Evolutionary conservation across 352 stramenopile species (phyloP), one percentile per base, ranked within the genome.

Genomic region (Globisporangium lucens): DNA sequence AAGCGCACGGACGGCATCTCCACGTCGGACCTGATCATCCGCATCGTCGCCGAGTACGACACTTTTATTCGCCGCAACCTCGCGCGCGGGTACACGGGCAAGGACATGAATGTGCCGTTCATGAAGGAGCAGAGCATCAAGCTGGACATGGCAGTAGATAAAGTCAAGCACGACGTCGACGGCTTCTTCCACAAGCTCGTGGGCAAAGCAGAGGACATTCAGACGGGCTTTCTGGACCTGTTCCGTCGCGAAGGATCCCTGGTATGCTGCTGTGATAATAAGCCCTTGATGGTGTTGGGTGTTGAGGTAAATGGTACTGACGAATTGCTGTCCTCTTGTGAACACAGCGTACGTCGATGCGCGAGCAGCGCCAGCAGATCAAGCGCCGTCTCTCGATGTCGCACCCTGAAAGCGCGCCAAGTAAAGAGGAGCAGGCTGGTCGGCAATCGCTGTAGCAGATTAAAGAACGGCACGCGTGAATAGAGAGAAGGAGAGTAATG

Each of bases 91-190:
- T 96, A 97, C 77, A 85, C 89, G 33, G 91, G 89, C 70, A 97
- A 97, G 73, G 91, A 97, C 56, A 97, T 97, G 89, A 97, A 97
- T 63, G 89, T 97, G 53, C 84, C 86, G 53, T 91, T 90, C 70
- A 87, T 97, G 57, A 93, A 94, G 65, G 89, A 96, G 69, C 87
- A 94, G 68, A 89, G 69, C 58, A 94, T 96, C 74, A 93, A 96
- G n/a, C n/a, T n/a, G n/a, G n/a, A n/a, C n/a, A n/a, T n/a, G n/a
- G 76, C 86, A 13, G 74, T 93, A 56, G 87, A 96, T 73, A 91
- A 94, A 66, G 78, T 90, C 57, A 89, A 89, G 72, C 78, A 91
- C 62, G 82, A 93, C 43, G 87, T 91, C 22, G 85, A 95, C 63
- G 76, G 69, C 20, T 83, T 91, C 52, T 72, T 92, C 46, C 86